Evolutionary conservation across 306 rosid species (phyloP).

Genomic region (Vicia faba): DNA sequence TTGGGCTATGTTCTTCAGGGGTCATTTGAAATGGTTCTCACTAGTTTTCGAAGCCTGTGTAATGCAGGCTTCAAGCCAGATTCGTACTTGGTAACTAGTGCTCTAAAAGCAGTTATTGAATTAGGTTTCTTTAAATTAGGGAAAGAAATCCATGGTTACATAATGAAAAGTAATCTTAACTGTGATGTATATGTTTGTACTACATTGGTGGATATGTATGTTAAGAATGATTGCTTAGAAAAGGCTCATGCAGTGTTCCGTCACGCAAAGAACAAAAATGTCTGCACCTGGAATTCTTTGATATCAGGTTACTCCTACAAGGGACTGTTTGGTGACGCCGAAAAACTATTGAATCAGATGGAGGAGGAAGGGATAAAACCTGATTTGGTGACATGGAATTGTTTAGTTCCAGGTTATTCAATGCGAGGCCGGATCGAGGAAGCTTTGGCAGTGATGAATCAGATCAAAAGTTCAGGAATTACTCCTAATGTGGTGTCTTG

Average conservation of each 20-base stretch:
- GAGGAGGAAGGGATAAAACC: constrained; percentile 53
- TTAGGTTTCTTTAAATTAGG: constrained; percentile 53
- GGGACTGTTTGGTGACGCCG: constrained; percentile 56
- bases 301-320: constrained; percentile 68
- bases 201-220: constrained; percentile 69
- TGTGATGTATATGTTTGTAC: constrained; percentile 61
- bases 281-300: constrained; percentile 69
- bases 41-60: constrained; percentile 51
- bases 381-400: constrained; percentile 73
- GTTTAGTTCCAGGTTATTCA: constrained; percentile 68
- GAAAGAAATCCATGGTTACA: constrained; percentile 65
- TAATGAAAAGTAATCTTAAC: constrained; percentile 55
- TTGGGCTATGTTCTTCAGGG: constrained; percentile 66
- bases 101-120: constrained; percentile 58
- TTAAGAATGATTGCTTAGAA: constrained; percentile 56
- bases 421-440: constrained; percentile 52
- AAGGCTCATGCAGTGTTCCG: constrained; percentile 52
- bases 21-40: constrained; percentile 43
- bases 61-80: constrained; percentile 53
- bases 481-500: constrained; percentile 71
- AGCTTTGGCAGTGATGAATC: constrained; percentile 51
- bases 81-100: constrained; percentile 64
- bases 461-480: constrained; percentile 56
- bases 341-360: constrained; percentile 50
- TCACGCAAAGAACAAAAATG: constrained; percentile 55